phyloP scores from a whole-genome alignment of 75 land plant species.

The Gnetum montanum region DNA sequence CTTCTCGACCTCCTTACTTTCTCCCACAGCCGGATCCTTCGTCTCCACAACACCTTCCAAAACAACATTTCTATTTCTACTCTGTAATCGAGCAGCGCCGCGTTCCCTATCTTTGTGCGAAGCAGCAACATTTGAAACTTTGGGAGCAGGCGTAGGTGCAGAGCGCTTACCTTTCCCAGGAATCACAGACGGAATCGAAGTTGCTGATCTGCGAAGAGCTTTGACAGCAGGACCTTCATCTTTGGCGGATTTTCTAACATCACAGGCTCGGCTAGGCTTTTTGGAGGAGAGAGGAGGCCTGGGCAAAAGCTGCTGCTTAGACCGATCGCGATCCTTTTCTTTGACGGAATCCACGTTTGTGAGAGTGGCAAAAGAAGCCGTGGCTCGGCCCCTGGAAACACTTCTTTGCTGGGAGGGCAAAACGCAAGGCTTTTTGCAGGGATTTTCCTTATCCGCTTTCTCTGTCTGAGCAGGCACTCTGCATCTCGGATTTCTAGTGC shows the following conservation, averaged over 20 bases:
- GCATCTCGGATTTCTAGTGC: no score
- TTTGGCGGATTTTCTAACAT: background rate
- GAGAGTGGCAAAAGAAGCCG: no score
- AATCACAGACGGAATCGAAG: slow-evolving; percentile 19
- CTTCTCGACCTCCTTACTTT: background rate
- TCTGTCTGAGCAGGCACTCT: no score
- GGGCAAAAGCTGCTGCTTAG: no score
- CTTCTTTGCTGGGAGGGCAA: no score
- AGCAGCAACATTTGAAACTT: slow-evolving; percentile 6
- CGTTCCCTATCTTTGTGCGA: background rate
- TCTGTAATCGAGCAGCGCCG: background rate
- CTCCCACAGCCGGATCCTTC: background rate
- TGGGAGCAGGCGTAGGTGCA: slow-evolving; percentile 16
- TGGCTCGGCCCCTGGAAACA: no score
- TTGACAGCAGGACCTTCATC: background rate
- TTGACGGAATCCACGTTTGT: no score
- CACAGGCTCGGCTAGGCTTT: background rate
- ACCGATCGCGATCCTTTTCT: no score
- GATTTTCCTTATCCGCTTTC: no score
- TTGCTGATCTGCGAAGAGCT: slow-evolving; percentile 17
- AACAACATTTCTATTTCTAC: slow-evolving; percentile 1
- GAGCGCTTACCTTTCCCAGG: slow-evolving; percentile 28
- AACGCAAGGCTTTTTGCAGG: no score
- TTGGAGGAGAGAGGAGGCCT: no score
- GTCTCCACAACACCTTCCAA: background rate